These are phyloP conservation scores for Monosporascus sp. DNA, from an alignment of 2,329 filamentous ascomycete species.

Conservation along the genomic window DNA sequence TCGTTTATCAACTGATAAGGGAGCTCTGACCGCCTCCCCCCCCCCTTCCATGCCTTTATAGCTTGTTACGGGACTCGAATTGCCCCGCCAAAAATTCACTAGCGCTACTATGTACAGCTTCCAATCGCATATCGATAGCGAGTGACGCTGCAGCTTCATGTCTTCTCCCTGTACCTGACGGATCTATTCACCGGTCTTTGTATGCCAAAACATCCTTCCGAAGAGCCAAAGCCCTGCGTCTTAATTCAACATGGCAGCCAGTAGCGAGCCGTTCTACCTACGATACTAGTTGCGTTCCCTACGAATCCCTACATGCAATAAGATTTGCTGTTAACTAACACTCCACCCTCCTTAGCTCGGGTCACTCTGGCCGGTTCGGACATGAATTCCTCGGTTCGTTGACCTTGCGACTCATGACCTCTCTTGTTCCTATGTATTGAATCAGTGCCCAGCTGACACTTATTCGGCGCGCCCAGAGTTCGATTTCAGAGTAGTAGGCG, in stretches of 20 bases:
- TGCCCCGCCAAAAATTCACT: not conserved
- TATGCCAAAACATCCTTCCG: not conserved
- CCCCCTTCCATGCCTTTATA: not conserved
- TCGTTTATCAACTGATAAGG: not conserved
- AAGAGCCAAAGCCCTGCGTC: too few species aligned
- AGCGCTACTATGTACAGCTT: too few species aligned
- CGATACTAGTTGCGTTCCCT: conserved; percentile 68
- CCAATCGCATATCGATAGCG: too few species aligned
- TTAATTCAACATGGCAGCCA: conserved; percentile 35
- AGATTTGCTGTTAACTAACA: conserved; percentile 1
- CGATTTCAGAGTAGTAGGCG: conserved; percentile 87
- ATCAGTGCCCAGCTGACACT: too few species aligned
- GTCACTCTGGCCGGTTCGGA: conserved; percentile 93
- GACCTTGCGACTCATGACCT: not conserved
- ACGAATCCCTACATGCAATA: not conserved
- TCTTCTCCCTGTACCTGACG: too few species aligned
- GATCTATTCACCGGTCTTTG: not conserved
- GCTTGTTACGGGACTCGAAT: too few species aligned
- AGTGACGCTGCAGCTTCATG: too few species aligned
- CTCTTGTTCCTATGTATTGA: too few species aligned
- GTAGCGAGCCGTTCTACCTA: conserved; percentile 85
- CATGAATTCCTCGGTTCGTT: conserved; percentile 89
- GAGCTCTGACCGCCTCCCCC: not conserved
- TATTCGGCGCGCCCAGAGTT: conserved; percentile 61
- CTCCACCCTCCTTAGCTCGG: conserved; percentile 59